Conservation (phyloP, 192 early-diverging fungal species). For the Mortierella hygrophila region DNA sequence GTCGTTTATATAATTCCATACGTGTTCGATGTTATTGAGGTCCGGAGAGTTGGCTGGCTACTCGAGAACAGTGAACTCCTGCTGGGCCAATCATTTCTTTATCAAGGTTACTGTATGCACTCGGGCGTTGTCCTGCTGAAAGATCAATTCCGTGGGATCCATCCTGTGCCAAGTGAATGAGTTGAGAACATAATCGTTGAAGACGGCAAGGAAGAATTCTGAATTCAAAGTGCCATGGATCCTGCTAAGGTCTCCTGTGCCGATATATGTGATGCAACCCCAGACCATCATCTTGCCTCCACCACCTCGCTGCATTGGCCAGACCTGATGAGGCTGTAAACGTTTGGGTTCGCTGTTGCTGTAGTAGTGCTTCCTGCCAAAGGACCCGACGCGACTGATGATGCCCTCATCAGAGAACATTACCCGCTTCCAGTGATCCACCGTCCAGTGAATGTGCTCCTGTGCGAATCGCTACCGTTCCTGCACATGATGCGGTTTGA, state of each 20-base stretch:
- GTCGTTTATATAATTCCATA: not conserved
- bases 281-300: not conserved
- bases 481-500: not conserved
- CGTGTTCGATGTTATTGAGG: slow-evolving; percentile 1
- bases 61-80: not conserved
- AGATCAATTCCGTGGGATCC: not conserved
- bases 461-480: not conserved
- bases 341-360: slow-evolving; percentile 12
- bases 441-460: slow-evolving; percentile 20
- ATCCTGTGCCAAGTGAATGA: not conserved
- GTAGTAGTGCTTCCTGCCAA: slow-evolving; percentile 14
- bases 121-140: slow-evolving; percentile 15
- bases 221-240: not conserved
- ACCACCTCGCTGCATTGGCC: not conserved
- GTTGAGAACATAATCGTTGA: not conserved
- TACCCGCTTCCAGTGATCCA: slow-evolving; percentile 29
- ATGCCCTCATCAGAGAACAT: slow-evolving; percentile 23
- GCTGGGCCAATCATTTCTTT: not conserved
- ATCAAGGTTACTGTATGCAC: not conserved
- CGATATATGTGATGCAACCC: not conserved
- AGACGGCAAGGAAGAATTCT: not conserved
- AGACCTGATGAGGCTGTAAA: not conserved
- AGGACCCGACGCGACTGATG: slow-evolving; percentile 5
- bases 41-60: not conserved
- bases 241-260: not conserved